A percentile compares a stretch with the other conserved stretches of the same genome.
These are phyloP conservation scores for Carex cristatella DNA, from an alignment of 176 grass and related monocot species.

Conservation along the genomic window DNA sequence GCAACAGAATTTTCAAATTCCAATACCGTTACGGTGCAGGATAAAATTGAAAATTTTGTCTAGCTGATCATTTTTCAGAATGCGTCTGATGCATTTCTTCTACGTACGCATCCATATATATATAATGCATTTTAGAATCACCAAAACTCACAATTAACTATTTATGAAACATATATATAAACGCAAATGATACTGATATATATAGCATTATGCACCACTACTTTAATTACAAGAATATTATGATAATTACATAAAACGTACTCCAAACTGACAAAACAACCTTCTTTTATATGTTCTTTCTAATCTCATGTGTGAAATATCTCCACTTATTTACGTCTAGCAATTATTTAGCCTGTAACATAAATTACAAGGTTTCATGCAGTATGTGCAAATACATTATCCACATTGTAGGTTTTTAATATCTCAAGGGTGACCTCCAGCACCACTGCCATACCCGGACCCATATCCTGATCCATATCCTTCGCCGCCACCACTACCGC, in stretches of 20 bases:
- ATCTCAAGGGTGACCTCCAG: constrained; percentile 11
- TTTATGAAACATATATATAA: too few relatives aligned
- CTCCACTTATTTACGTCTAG: not conserved
- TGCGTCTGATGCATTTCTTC: not conserved
- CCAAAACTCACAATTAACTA: too few relatives aligned
- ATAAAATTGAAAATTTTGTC: too few relatives aligned
- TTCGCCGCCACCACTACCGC: constrained; percentile 10
- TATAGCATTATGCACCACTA: not conserved
- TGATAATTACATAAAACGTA: not conserved
- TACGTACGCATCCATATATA: too few relatives aligned
- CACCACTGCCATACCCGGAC: not conserved
- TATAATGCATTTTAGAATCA: too few relatives aligned
- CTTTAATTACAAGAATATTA: not conserved
- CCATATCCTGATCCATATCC: not conserved
- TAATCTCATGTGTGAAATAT: not conserved
- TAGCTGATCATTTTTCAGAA: not conserved
- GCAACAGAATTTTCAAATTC: not conserved
- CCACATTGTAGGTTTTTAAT: not conserved
- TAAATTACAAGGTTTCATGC: not conserved
- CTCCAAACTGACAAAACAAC: not conserved
- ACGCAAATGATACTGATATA: too few relatives aligned
- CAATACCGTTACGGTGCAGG: not conserved
- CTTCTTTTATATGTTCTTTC: not conserved
- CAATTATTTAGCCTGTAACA: not conserved
- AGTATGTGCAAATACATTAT: not conserved